These are phyloP conservation scores for Medicago truncatula DNA, from an alignment of 306 rosid species.

Conservation along the genomic window MtrunA17r5.0-ANR NC_053044.1:58293501-58294000, in stretches of 20 bases:
- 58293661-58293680: slow-evolving; percentile 16
- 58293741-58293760: slow-evolving; percentile 95
- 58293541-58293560: slow-evolving; percentile 24
- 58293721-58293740: slow-evolving; percentile 98
- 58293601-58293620: slow-evolving; percentile 1
- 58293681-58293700: slow-evolving; percentile 38
- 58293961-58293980: slow-evolving; percentile 79
- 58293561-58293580: neutral
- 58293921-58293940: slow-evolving; percentile 97
- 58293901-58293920: slow-evolving; percentile 95
- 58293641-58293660: slow-evolving; percentile 4
- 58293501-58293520: slow-evolving; percentile 14
- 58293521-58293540: slow-evolving; percentile 28
- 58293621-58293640: slow-evolving; percentile 3
- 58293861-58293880: slow-evolving; percentile 11
- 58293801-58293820: slow-evolving; percentile 80
- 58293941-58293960: slow-evolving; percentile 97
- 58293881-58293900: slow-evolving; percentile 25
- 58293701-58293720: slow-evolving; percentile 99
- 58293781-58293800: slow-evolving; percentile 99
- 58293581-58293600: slow-evolving; percentile 10
- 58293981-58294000: slow-evolving; percentile 19
- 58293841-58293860: neutral
- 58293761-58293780: slow-evolving; percentile 99
- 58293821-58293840: slow-evolving; percentile 22